Percentiles rank a stretch among this genome's conserved stretches.
Evolutionary conservation across 164 flowering plant genomes (phyloP).

Genomic region (Berberis thunbergii): DNA sequence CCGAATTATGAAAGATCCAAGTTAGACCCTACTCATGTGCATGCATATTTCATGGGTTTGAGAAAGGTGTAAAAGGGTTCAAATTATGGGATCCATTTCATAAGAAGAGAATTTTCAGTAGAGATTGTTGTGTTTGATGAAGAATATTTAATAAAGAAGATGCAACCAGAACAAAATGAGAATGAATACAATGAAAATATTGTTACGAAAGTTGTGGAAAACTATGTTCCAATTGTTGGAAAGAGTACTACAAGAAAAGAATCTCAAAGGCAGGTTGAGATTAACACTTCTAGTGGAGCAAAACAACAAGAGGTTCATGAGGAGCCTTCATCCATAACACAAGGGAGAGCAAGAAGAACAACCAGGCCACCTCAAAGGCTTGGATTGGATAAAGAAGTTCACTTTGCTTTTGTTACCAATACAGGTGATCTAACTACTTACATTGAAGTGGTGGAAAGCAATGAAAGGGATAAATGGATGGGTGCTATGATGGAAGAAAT

Average conservation of each 20-base stretch:
- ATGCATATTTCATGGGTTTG: background rate
- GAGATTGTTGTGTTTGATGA: background rate
- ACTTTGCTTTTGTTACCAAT: background rate
- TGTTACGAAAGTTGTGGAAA: background rate
- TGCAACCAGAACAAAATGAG: too few species aligned
- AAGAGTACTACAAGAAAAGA: background rate
- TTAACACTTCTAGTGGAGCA: background rate
- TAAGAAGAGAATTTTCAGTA: background rate
- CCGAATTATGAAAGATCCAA: too few species aligned
- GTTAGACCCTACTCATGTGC: background rate
- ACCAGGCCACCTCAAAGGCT: background rate
- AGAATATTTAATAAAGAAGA: too few species aligned
- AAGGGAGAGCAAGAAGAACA: background rate
- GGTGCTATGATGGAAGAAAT: slow-evolving; percentile 1
- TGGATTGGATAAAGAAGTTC: background rate
- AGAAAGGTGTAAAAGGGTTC: background rate
- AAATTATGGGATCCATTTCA: background rate
- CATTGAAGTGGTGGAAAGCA: background rate
- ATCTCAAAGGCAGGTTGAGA: background rate
- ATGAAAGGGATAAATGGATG: background rate
- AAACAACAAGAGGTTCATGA: background rate
- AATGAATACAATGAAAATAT: too few species aligned
- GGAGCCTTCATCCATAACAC: background rate
- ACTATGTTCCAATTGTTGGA: background rate
- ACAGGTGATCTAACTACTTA: background rate